Evolutionary conservation across 768 basidiomycete species (phyloP), one percentile per base, ranked within the genome.

Genomic region (Artomyces pyxidatus): DNA sequence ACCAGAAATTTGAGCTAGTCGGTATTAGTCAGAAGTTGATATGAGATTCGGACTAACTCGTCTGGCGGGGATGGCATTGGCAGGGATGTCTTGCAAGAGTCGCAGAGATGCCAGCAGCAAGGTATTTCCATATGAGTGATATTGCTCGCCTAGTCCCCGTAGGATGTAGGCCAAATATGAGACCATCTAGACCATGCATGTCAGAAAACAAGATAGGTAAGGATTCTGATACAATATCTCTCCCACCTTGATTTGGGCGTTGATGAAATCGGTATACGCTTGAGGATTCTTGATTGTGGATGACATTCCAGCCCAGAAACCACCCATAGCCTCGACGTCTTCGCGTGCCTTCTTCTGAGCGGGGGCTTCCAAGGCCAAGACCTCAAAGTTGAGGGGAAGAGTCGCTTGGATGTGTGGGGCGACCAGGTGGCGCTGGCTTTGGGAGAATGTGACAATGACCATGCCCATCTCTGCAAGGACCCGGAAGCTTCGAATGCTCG

Each of bases 401-500:
- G 85, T 86, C 14, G 78, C 72, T 58, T 82, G 76, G 51, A 95
- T 76, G 14, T 80, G 72, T 2, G 81, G 71, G 12, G 75, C 68
- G 44, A 89, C 81, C 52, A 86, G 64, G 7, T 71, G 67, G 38
- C 83, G 77, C 56, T 89, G 85, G 32, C 80, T 77, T 65, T 97
- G 95, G 52, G 87, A 84, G 66, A 96, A 86, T 23, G 92, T 80
- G 25, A 93, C 88, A 62, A 95, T 81, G 11, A 90, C 83, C 72
- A 94, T 85, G 5, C 88, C 88, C 74, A 95, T 86, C 68, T 99
- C 96, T 12, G 88, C 84, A 10, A 97, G 71, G 9, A 96, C 87
- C 66, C 96, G 97, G 74, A 96, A 93, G 62, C 91, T 94, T 50
- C 81, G 79, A 47, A 84, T 77, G 41, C 85, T 82, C 7, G 81